Percentiles rank a stretch among this genome's conserved stretches.
Conservation (phyloP, 345 rosid genomes). For the Viola odorata region DNA sequence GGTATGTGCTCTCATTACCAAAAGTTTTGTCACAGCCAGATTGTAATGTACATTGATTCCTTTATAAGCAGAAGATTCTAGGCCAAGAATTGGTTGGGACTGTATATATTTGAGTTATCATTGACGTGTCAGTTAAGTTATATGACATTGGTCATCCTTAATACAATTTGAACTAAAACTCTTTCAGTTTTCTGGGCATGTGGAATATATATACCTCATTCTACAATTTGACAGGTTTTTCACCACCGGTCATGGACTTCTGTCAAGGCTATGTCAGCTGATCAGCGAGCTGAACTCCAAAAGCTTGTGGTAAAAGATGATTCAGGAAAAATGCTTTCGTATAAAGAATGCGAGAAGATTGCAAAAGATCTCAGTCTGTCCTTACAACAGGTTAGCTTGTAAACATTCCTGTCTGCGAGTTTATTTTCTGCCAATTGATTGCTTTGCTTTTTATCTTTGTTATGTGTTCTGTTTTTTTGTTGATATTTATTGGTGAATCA, state of each 20-base stretch:
- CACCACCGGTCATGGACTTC: conserved; percentile 74
- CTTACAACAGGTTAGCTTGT: conserved; percentile 63
- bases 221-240: conserved; percentile 48
- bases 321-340: conserved; percentile 51
- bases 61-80: conserved; percentile 1
- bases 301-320: conserved; percentile 38
- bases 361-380: conserved; percentile 79
- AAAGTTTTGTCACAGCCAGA: neutral
- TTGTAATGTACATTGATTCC: neutral
- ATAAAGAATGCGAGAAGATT: conserved; percentile 69
- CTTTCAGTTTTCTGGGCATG: too few species aligned
- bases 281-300: conserved; percentile 70
- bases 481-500: conserved; percentile 14
- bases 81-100: neutral
- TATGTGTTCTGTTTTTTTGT: neutral
- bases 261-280: conserved; percentile 65
- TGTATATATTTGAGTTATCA: neutral
- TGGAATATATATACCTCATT: neutral
- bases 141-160: too few species aligned
- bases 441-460: neutral
- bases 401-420: neutral
- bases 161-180: too few species aligned
- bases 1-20: conserved; percentile 37
- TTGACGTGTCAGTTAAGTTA: neutral
- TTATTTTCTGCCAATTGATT: neutral